A percentile compares a stretch with the other conserved stretches of the same genome.
Conservation (phyloP, 371 early-diverging fungal species). For the Mucor racemosus region DNA sequence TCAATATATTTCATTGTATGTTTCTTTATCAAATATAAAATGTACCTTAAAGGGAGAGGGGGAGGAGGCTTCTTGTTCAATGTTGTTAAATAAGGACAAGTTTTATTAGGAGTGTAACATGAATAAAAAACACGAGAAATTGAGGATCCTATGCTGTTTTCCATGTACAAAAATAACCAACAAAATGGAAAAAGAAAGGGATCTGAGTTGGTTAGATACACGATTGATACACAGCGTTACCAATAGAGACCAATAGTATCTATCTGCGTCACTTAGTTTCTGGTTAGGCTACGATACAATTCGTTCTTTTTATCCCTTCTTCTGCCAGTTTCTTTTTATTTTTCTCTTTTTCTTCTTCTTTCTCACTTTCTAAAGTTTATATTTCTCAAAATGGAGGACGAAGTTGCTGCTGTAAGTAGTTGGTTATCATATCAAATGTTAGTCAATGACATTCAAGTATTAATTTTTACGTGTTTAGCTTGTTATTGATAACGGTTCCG, state of each 20-base stretch:
- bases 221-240: slow-evolving; percentile 4
- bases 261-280: slow-evolving; percentile 23
- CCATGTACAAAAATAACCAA: slow-evolving; percentile 9
- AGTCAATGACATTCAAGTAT: slow-evolving; percentile 64
- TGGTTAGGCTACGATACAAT: neutral
- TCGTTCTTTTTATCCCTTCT: slow-evolving; percentile 18
- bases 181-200: neutral
- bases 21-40: neutral
- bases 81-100: slow-evolving; percentile 5
- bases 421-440: neutral
- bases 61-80: neutral
- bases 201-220: neutral
- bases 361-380: slow-evolving; percentile 19
- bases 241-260: slow-evolving; percentile 7
- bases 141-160: neutral
- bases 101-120: slow-evolving; percentile 9
- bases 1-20: neutral
- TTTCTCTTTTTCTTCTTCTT: slow-evolving; percentile 32
- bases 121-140: slow-evolving; percentile 4
- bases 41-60: neutral
- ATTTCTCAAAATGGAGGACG: slow-evolving; percentile 74
- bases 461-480: slow-evolving; percentile 44
- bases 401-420: slow-evolving; percentile 85
- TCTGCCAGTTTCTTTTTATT: slow-evolving; percentile 9
- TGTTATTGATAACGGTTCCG: slow-evolving; percentile 99